A percentile compares a stretch with the other conserved stretches of the same genome.
Conservation (phyloP, 352 stramenopile species). For the Pythium brachiatum region DNA sequence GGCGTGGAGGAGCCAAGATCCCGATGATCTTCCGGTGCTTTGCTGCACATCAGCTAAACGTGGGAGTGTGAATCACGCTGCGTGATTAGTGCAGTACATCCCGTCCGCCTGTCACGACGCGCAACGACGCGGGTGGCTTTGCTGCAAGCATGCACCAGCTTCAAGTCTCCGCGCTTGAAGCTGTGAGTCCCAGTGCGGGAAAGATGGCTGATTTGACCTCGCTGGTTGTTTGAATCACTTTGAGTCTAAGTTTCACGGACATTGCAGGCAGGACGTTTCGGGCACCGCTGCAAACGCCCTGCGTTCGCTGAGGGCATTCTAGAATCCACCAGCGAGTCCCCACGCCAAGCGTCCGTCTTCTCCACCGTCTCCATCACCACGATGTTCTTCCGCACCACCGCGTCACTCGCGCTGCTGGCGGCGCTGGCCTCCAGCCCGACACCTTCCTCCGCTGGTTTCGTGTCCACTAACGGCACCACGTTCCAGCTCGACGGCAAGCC, state of each 20-base stretch:
- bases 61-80: not conserved
- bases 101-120: too few species aligned
- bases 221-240: too few species aligned
- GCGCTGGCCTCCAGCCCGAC: not conserved
- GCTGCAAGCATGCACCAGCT: not conserved
- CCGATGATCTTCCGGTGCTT: not conserved
- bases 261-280: too few species aligned
- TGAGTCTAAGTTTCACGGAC: too few species aligned
- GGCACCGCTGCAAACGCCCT: too few species aligned
- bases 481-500: not conserved
- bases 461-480: not conserved
- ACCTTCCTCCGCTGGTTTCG: not conserved
- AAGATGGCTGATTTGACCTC: too few species aligned
- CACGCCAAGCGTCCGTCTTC: not conserved
- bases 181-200: not conserved
- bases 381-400: not conserved
- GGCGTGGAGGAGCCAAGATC: not conserved
- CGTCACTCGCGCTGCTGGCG: not conserved
- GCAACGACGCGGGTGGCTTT: too few species aligned
- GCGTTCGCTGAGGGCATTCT: not conserved
- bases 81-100: not conserved
- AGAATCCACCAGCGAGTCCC: not conserved
- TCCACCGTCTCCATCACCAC: not conserved
- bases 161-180: not conserved
- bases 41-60: not conserved